Base-by-base conservation (phyloP, 345 rosid genomes). In the Ceriops tagal region DNA sequence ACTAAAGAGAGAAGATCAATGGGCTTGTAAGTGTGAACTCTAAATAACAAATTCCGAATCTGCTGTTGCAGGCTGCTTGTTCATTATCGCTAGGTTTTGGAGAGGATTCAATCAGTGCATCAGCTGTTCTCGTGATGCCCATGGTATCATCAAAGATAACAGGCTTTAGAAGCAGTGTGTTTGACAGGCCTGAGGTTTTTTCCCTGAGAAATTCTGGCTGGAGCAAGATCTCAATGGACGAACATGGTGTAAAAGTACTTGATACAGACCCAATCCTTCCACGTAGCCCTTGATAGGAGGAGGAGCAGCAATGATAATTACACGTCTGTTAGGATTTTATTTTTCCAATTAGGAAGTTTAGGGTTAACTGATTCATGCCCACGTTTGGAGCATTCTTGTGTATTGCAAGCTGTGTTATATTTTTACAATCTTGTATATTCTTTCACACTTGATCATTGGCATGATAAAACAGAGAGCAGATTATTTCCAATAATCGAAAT, bases 131-230 rank as follows among this genome's bases (percentile, higher is more conserved):
- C 1, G 99, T 95, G 58, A 95, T 95, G 97, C 99, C 97, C 20
- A 95, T 95, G 97, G 87, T 95, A 57, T 95, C 97, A 21, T 92
- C 99, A 21, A 95, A 85, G 86, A 87, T 87, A 16, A 90, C 96
- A 51, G 97, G 96, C 39, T 95, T 92, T 62, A 84, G 97, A 80
- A 91, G 93, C 62, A 87, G 76, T 16, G 80, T 83, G 24, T 67
- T 92, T 13, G 96, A 95, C 70, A 74, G 93, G 52, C 83, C 88
- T 0, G 85, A 88, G 83, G 65, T 86, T 22, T 74, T 92, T 49
- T 85, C 93, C 18, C 56, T 92, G 80, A 86, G 81, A 84, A 87
- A 73, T 75, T 79, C 84, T 6, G 83, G 87, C 64, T 95, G 95
- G 96, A 83, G 85, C 76, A 85, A 74, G 73, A 81, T 77, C 71